Percentiles rank a stretch among this genome's conserved stretches.
These are phyloP conservation scores for Tuber borchii DNA, from an alignment of 495 filamentous ascomycete genomes.

Conservation along the genomic window DNA sequence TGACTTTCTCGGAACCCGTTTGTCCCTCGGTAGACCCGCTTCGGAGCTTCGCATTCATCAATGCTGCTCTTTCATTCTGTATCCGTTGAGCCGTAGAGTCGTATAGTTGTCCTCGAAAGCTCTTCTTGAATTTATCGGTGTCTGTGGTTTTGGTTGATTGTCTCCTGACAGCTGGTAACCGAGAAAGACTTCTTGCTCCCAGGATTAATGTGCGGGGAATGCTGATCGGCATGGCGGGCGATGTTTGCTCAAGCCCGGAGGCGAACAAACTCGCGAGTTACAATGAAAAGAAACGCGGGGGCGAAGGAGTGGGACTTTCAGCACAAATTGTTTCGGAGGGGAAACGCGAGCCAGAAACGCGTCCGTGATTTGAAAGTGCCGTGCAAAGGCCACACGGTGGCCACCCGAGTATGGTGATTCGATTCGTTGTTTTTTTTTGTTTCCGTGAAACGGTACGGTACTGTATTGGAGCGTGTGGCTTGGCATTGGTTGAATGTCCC, in stretches of 20 bases:
- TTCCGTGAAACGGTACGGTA: background rate
- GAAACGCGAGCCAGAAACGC: background rate
- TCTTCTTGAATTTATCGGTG: slow-evolving; percentile 39
- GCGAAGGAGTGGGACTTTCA: background rate
- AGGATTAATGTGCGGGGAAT: background rate
- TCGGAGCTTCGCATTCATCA: slow-evolving; percentile 3
- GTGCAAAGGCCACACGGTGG: background rate
- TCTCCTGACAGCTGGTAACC: background rate
- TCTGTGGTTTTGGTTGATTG: slow-evolving; percentile 24
- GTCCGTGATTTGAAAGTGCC: background rate
- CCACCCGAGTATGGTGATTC: background rate
- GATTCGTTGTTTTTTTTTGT: background rate
- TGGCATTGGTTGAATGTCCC: background rate
- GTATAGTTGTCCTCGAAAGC: slow-evolving; percentile 81
- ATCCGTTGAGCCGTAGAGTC: slow-evolving; percentile 73
- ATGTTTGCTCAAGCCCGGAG: background rate
- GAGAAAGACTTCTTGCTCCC: background rate
- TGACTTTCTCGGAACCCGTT: slow-evolving; percentile 47
- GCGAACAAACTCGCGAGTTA: background rate
- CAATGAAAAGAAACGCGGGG: background rate
- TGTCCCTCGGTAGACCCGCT: slow-evolving; percentile 45
- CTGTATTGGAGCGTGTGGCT: background rate
- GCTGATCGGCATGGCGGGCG: background rate
- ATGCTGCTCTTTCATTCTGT: slow-evolving; percentile 57
- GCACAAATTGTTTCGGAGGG: background rate